Conservation (phyloP, 768 basidiomycete species). For the Collybia sp. region DNA sequence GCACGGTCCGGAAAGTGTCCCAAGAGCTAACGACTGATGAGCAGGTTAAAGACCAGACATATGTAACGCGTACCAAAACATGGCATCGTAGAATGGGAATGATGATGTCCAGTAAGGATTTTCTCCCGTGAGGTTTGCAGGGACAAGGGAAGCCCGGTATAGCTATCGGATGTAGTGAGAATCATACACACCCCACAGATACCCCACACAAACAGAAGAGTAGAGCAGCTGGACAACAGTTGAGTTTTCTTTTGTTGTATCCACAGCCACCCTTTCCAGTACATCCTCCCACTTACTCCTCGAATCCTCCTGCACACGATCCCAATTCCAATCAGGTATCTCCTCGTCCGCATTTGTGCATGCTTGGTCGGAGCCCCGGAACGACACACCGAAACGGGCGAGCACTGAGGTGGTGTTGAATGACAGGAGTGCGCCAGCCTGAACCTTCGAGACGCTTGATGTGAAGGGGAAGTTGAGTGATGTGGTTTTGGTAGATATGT, state of each 20-base stretch:
- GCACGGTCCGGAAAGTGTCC: conserved; percentile 51
- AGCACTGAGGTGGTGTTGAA: conserved; percentile 33
- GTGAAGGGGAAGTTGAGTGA: conserved; percentile 33
- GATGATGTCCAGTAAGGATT: conserved; percentile 46
- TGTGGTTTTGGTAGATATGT: conserved; percentile 25
- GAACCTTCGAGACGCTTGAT: conserved; percentile 28
- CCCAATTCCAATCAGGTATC: conserved; percentile 44
- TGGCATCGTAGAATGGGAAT: conserved; percentile 45
- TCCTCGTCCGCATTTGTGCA: conserved; percentile 55
- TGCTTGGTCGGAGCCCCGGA: conserved; percentile 46
- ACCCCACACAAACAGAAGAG: conserved; percentile 31
- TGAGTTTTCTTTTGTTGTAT: conserved; percentile 31
- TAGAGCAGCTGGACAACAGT: conserved; percentile 41
- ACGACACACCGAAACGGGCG: conserved; percentile 56
- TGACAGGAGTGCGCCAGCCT: conserved; percentile 40
- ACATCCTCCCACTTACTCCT: conserved; percentile 37
- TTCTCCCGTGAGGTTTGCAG: conserved; percentile 44
- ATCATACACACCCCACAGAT: background rate
- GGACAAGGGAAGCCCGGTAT: conserved; percentile 45
- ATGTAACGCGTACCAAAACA: conserved; percentile 37
- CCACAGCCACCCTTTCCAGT: conserved; percentile 29
- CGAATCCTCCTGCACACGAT: conserved; percentile 32
- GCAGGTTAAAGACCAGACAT: background rate
- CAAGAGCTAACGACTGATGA: conserved; percentile 32
- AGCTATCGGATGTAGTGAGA: conserved; percentile 21